A percentile compares a stretch with the other conserved stretches of the same genome.
These are phyloP conservation scores for Lasiodiplodia citricola DNA, from an alignment of 2,329 filamentous ascomycete genomes.

Conservation along the genomic window DNA sequence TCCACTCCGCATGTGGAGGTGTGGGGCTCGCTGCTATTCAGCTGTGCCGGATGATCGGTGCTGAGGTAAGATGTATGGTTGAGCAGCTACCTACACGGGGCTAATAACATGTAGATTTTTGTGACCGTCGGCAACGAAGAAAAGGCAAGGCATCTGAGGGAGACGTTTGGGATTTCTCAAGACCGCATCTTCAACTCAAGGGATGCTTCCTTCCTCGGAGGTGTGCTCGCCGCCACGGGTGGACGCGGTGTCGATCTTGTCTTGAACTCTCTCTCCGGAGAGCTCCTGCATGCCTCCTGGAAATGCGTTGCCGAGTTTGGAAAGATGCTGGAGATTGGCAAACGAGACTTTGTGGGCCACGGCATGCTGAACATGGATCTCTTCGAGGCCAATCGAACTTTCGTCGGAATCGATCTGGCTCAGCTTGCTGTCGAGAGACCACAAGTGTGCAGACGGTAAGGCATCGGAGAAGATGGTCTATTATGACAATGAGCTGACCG, in stretches of 20 bases:
- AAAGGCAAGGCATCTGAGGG: constrained; percentile 19
- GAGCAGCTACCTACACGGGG: neutral
- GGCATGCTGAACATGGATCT: constrained; percentile 14
- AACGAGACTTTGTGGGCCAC: constrained; percentile 30
- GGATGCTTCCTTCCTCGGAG: constrained; percentile 32
- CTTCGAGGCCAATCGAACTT: constrained; percentile 23
- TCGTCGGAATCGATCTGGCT: constrained; percentile 18
- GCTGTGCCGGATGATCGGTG: constrained; percentile 31
- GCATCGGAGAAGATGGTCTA: too few species aligned
- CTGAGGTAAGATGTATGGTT: constrained; percentile 28
- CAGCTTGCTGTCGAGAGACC: constrained; percentile 6
- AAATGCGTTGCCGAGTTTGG: constrained; percentile 46
- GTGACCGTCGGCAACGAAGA: constrained; percentile 26
- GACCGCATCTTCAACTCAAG: constrained; percentile 38
- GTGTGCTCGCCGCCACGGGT: constrained; percentile 34
- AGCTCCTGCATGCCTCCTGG: constrained; percentile 43
- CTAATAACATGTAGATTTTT: constrained; percentile 25
- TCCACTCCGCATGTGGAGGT: constrained; percentile 32
- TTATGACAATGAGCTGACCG: too few species aligned
- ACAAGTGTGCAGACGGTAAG: neutral
- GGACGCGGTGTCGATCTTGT: constrained; percentile 40
- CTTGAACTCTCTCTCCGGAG: constrained; percentile 34
- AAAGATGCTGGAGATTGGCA: constrained; percentile 33
- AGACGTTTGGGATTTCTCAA: constrained; percentile 28
- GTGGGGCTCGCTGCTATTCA: constrained; percentile 32